Base-by-base conservation (phyloP, 2,329 filamentous ascomycete genomes). In the Clonostachys byssicola region DNA sequence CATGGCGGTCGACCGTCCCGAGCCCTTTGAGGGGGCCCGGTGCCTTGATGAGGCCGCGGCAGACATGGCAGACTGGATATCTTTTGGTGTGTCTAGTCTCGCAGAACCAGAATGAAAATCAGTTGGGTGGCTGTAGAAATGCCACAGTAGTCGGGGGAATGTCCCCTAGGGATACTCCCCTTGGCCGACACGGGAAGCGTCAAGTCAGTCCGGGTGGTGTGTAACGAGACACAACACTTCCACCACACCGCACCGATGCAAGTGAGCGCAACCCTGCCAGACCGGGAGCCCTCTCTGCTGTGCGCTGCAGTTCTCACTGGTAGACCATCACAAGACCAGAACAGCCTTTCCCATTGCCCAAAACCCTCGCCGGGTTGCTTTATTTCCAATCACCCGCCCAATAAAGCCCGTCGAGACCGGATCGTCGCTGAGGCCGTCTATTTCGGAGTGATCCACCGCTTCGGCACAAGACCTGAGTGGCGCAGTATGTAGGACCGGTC, bases 21-120 rank as follows among this genome's bases (percentile, higher is more conserved):
- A 81, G 57, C 77, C 78, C 62, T 78, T 75, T 48, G 81, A 80
- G 52, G 74, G 66, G 56, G 80, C 78, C 63, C 77, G 78, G 64
- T 80, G 79, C 68, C 78, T 78, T 58, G 77, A 74, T 45, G 75
- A 69, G 52, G 75, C 72, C 49, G 77, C 68, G 57, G 68, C 70
- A 61, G 81, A 81, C 81, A 85, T 86, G 67, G 63, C 67, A 68
- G 65, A 59, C 60, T 64, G 66, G 60, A 61, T 71, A 63, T 66
- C 48, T 17, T 13, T 30, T 30, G 9, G 23, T 30, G 23, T 30
- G 23, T 30, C 23, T 40, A 12, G 36, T 40, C 36, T n/a, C n/a
- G 17, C 36, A 40, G 12, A 30, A 30, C 23, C 23, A 30, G 23
- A 30, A 30, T 30, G 23, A 30, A 30, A 30, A 30, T 30, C 23